Conservation (phyloP, 108 stramenopile genomes). For the Craspedostauros australis region DNA sequence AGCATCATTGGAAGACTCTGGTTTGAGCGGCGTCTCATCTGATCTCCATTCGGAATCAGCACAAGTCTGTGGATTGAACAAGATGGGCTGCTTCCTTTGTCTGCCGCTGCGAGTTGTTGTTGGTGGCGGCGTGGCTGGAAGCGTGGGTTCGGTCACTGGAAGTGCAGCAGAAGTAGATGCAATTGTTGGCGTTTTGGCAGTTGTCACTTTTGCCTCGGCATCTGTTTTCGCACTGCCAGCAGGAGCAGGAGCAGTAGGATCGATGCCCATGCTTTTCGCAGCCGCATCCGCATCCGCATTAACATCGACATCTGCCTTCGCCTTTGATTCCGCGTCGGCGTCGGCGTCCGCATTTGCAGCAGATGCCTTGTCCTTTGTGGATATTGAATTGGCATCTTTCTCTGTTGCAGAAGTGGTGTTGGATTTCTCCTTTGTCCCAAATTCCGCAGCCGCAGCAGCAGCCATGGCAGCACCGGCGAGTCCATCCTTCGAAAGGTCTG, state of each 20-base stretch:
- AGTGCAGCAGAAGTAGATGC: too few species aligned
- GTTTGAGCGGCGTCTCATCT: too few species aligned
- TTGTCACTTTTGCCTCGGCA: too few species aligned
- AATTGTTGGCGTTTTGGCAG: too few species aligned
- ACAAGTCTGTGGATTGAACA: slow-evolving; percentile 46
- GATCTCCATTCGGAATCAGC: slow-evolving; percentile 49
- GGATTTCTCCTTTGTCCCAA: neutral
- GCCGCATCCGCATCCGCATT: neutral
- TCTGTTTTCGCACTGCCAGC: too few species aligned
- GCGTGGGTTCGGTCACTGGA: too few species aligned
- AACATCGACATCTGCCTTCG: slow-evolving; percentile 2
- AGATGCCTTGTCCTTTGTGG: too few species aligned
- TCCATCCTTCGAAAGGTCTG: neutral
- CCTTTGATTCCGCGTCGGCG: neutral
- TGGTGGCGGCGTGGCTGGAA: too few species aligned
- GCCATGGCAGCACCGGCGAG: neutral
- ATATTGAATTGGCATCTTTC: neutral
- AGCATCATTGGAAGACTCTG: too few species aligned
- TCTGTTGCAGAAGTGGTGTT: neutral
- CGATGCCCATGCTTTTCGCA: neutral
- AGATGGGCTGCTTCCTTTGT: slow-evolving; percentile 29
- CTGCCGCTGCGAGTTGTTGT: too few species aligned
- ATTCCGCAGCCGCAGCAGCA: neutral
- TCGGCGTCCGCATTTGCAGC: neutral
- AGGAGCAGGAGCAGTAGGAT: too few species aligned